Evolutionary conservation across 1,139 yeast genomes (phyloP).

Genomic region (Pichia sp.): DNA sequence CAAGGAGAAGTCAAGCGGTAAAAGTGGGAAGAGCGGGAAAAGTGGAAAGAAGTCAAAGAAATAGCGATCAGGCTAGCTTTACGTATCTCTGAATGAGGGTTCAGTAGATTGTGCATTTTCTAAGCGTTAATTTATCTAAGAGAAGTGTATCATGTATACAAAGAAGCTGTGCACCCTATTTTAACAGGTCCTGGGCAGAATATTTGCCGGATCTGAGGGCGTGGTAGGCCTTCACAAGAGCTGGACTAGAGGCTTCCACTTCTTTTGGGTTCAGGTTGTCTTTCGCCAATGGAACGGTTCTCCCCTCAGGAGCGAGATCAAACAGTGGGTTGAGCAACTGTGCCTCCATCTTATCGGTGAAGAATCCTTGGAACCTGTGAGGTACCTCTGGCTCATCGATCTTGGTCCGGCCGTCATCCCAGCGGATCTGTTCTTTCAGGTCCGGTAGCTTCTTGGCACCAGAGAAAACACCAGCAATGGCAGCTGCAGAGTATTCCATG

Average conservation of each 20-base stretch:
- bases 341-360: slow-evolving; percentile 14
- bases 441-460: slow-evolving; percentile 28
- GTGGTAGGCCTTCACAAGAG: slow-evolving; percentile 15
- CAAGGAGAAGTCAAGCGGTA: background rate
- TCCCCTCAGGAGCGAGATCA: slow-evolving; percentile 13
- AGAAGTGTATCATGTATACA: background rate
- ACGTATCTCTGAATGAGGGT: slow-evolving; percentile 1
- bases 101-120: background rate
- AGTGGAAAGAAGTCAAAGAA: slow-evolving; percentile 5
- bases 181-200: slow-evolving; percentile 9
- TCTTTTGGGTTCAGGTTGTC: slow-evolving; percentile 12
- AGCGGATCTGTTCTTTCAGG: slow-evolving; percentile 23
- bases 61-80: background rate
- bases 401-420: slow-evolving; percentile 21
- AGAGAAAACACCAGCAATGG: slow-evolving; percentile 48
- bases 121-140: background rate
- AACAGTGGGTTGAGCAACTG: slow-evolving; percentile 21
- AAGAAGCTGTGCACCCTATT: background rate
- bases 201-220: slow-evolving; percentile 11
- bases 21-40: background rate
- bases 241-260: slow-evolving; percentile 16
- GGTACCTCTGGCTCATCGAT: slow-evolving; percentile 21
- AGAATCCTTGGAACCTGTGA: slow-evolving; percentile 18
- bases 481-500: slow-evolving; percentile 43
- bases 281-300: slow-evolving; percentile 15